Conservation (phyloP, 306 rosid species). For the Dicorynia guianensis region DNA sequence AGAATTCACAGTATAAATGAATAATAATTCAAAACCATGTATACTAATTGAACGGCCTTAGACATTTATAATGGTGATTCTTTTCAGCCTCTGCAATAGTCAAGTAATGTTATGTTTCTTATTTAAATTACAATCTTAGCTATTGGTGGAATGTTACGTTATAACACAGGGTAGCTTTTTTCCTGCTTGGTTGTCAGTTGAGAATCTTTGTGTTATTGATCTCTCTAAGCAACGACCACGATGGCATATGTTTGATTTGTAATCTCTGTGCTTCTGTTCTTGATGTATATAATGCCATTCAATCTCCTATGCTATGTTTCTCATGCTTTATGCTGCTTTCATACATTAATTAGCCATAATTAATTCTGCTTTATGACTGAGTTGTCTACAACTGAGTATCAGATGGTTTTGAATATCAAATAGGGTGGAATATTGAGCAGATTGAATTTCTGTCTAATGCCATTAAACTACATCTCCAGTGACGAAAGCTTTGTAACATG, state of each 20-base stretch:
- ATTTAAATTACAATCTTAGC: conserved; percentile 30
- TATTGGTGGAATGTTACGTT: conserved; percentile 39
- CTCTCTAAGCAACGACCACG: conserved; percentile 96
- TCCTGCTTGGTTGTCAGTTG: conserved; percentile 98
- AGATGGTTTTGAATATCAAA: no score
- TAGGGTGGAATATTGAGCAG: no score
- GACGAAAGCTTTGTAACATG: conserved; percentile 97
- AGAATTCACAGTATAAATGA: no score
- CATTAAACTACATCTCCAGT: conserved; percentile 93
- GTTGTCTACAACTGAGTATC: no score
- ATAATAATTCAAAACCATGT: no score
- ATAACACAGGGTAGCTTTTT: conserved; percentile 90
- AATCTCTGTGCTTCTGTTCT: conserved; percentile 15
- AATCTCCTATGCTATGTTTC: no score
- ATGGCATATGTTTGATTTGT: conserved; percentile 88
- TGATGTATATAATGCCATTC: conserved; percentile 31
- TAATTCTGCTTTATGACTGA: no score
- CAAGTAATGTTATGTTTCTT: conserved; percentile 33
- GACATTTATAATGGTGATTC: conserved; percentile 33
- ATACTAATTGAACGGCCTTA: no score
- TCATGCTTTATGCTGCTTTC: no score
- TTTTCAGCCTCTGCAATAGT: conserved; percentile 33
- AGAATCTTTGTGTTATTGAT: conserved; percentile 98
- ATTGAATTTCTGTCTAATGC: no score
- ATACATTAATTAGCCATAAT: no score